Evolutionary conservation across 306 rosid genomes (phyloP).

Genomic region (Vigna reflexopilosa): DNA sequence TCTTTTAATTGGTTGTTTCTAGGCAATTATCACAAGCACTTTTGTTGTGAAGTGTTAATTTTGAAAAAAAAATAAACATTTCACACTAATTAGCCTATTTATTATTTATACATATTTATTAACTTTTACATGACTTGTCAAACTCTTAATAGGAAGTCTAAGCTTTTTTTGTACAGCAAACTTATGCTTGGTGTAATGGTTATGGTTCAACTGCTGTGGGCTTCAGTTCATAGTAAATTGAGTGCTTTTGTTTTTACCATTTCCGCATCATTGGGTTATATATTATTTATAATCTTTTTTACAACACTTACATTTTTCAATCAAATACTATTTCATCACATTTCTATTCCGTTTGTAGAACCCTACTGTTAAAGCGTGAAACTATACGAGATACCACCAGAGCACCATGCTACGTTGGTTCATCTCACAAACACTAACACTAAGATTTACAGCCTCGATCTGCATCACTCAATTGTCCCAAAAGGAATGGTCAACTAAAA

Average conservation of each 20-base stretch:
- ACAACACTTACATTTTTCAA: background rate
- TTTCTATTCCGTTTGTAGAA: background rate
- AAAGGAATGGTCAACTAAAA: background rate
- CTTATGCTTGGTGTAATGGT: no score
- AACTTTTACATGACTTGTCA: background rate
- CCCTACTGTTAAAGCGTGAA: background rate
- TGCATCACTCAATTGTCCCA: constrained; percentile 20
- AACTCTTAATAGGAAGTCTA: background rate
- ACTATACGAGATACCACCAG: background rate
- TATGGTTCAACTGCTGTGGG: no score
- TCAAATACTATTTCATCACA: no score
- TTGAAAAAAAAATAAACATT: background rate
- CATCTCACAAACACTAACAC: constrained; percentile 4
- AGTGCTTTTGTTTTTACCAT: no score
- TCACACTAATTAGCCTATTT: background rate
- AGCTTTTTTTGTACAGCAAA: no score
- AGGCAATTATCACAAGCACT: background rate
- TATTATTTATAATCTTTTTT: background rate
- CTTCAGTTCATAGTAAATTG: no score
- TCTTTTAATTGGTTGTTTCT: constrained; percentile 1
- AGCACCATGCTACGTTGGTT: constrained; percentile 8
- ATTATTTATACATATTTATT: background rate
- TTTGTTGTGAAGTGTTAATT: background rate
- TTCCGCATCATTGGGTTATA: no score
- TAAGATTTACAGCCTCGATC: constrained; percentile 14